Conservation (phyloP, 768 basidiomycete genomes). For the Hypsizygus marmoreus region DNA sequence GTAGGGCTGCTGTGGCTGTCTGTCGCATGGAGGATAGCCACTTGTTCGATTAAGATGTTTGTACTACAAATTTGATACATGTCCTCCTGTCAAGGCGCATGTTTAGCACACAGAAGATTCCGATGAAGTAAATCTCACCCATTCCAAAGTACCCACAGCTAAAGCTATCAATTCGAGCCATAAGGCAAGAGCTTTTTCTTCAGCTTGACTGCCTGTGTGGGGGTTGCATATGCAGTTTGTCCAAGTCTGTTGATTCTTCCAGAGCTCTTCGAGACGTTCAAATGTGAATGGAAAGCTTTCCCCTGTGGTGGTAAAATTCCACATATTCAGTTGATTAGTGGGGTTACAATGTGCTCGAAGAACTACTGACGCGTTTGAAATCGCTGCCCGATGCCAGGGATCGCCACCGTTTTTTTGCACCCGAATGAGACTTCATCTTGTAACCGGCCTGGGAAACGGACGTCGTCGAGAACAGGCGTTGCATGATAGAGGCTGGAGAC, state of each 20-base stretch:
- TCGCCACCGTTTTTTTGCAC: slow-evolving; percentile 81
- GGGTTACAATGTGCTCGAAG: neutral
- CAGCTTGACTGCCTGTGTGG: slow-evolving; percentile 64
- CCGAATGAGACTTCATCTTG: slow-evolving; percentile 80
- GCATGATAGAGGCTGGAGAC: slow-evolving; percentile 16
- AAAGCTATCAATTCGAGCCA: slow-evolving; percentile 36
- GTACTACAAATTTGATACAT: slow-evolving; percentile 4
- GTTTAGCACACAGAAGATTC: too few species aligned
- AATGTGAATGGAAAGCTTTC: slow-evolving; percentile 71
- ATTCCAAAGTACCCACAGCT: neutral
- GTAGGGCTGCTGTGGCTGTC: neutral
- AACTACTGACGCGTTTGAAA: slow-evolving; percentile 71
- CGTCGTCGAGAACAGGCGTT: slow-evolving; percentile 63
- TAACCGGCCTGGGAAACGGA: slow-evolving; percentile 58
- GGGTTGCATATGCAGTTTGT: slow-evolving; percentile 65
- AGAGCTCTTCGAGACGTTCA: slow-evolving; percentile 69
- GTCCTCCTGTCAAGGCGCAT: slow-evolving; percentile 3
- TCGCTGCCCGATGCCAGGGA: slow-evolving; percentile 61
- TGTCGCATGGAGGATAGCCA: neutral
- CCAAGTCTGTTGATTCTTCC: slow-evolving; percentile 66
- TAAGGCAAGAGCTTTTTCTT: slow-evolving; percentile 73
- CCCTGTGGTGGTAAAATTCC: slow-evolving; percentile 42
- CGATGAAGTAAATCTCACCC: slow-evolving; percentile 4
- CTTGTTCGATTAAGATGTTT: slow-evolving; percentile 1
- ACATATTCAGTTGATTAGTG: neutral